phyloP scores from a whole-genome alignment of 176 grass and related monocot genomes.

The Rhynchospora breviuscula region DNA sequence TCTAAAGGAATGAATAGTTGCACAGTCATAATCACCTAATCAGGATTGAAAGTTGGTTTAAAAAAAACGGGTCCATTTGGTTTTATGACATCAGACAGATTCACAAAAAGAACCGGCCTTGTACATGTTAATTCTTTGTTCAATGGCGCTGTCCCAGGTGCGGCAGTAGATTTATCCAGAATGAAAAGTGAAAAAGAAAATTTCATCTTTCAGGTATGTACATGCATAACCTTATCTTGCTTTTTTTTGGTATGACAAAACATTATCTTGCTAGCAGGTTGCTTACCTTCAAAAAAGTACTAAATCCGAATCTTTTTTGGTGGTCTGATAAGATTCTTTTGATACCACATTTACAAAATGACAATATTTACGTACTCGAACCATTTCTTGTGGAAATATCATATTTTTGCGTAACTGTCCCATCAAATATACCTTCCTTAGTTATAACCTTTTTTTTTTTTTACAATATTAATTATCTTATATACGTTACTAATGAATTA shows the following conservation, averaged over 20 bases:
- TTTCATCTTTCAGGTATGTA: background rate
- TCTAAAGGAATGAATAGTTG: slow-evolving; percentile 41
- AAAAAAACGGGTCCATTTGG: slow-evolving; percentile 15
- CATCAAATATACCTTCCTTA: background rate
- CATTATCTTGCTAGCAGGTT: background rate
- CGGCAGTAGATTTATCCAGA: slow-evolving; percentile 1
- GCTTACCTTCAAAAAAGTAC: background rate
- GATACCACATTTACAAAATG: background rate
- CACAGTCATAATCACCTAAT: slow-evolving; percentile 45
- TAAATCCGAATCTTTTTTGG: background rate
- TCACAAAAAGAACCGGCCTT: background rate
- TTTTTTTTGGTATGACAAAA: slow-evolving; percentile 3
- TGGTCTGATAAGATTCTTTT: background rate
- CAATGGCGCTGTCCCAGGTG: background rate
- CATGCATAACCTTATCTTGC: slow-evolving; percentile 4
- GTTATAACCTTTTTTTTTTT: no score
- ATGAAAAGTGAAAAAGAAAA: background rate
- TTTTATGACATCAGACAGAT: background rate
- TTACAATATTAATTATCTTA: background rate
- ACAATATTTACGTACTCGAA: no score
- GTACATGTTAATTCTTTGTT: background rate
- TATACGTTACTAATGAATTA: background rate
- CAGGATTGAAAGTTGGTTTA: slow-evolving; percentile 41
- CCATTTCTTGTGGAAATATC: background rate
- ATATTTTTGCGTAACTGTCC: background rate